Evolutionary conservation across 2,329 filamentous ascomycete species (phyloP).

Genomic region (Pestalotiopsis sp.): DNA sequence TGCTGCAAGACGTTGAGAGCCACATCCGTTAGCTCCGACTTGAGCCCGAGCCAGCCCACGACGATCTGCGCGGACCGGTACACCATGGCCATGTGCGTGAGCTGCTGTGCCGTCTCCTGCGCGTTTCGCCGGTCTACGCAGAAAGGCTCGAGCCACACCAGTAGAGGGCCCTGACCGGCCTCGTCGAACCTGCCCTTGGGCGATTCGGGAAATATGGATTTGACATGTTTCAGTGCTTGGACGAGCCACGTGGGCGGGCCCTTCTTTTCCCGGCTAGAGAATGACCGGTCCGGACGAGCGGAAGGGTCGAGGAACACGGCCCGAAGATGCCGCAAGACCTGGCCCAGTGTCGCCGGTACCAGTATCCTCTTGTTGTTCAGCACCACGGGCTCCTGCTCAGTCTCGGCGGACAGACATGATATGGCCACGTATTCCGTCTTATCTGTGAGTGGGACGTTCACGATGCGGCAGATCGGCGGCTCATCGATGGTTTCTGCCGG

Average conservation of each 20-base stretch:
- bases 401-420: background rate
- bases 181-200: background rate
- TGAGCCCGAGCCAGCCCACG: conserved; percentile 12
- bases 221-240: conserved; percentile 9
- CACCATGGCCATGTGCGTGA: conserved; percentile 12
- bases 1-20: background rate
- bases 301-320: conserved; percentile 3
- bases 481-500: conserved; percentile 7
- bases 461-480: background rate
- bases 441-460: conserved; percentile 11
- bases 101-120: conserved; percentile 4
- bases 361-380: conserved; percentile 4
- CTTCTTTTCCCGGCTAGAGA: conserved; percentile 1
- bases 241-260: background rate
- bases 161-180: background rate
- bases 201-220: conserved; percentile 3
- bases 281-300: background rate
- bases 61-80: conserved; percentile 9
- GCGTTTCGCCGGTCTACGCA: conserved; percentile 6
- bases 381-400: background rate
- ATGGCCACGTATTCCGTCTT: conserved; percentile 12
- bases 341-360: conserved; percentile 2
- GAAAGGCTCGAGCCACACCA: conserved; percentile 5
- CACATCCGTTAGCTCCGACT: conserved; percentile 6
- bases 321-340: conserved; percentile 9